Evolutionary conservation across 2,329 filamentous ascomycete species (phyloP).

Genomic region (Sporothrix curviconia): DNA sequence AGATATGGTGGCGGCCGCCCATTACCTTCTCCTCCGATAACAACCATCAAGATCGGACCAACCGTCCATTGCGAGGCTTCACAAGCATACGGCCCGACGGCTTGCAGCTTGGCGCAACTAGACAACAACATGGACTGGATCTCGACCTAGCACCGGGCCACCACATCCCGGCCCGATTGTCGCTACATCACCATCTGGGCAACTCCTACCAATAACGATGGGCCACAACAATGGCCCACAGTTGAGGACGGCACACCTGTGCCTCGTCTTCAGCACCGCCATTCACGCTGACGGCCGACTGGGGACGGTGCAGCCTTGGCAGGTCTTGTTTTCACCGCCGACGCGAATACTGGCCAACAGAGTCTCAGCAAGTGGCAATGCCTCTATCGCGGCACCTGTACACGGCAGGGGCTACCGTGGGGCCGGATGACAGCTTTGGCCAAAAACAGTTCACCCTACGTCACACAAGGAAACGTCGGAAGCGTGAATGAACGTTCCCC

Average conservation of each 20-base stretch:
- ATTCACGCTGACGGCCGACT: neutral
- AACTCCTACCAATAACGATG: neutral
- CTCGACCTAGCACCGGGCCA: neutral
- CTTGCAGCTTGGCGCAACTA: conserved; percentile 25
- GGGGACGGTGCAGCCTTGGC: neutral
- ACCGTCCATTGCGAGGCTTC: no score
- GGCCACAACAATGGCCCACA: neutral
- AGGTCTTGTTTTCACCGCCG: neutral
- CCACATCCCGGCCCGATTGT: neutral
- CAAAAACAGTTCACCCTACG: conserved; percentile 46
- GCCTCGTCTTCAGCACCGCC: neutral
- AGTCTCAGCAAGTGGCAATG: neutral
- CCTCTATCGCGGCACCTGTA: neutral
- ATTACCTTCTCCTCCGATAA: conserved; percentile 41
- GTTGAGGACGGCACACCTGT: neutral
- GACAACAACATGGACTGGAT: conserved; percentile 19
- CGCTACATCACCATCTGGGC: neutral
- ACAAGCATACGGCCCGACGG: no score
- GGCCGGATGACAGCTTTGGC: conserved; percentile 61
- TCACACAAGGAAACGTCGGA: conserved; percentile 52
- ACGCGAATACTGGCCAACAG: neutral
- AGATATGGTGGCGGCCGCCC: conserved; percentile 54
- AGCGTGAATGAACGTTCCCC: conserved; percentile 47
- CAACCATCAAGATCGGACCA: no score
- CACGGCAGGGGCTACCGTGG: conserved; percentile 29